Conservation (phyloP, 257 asterid species). For the Handroanthus guayacan region DNA sequence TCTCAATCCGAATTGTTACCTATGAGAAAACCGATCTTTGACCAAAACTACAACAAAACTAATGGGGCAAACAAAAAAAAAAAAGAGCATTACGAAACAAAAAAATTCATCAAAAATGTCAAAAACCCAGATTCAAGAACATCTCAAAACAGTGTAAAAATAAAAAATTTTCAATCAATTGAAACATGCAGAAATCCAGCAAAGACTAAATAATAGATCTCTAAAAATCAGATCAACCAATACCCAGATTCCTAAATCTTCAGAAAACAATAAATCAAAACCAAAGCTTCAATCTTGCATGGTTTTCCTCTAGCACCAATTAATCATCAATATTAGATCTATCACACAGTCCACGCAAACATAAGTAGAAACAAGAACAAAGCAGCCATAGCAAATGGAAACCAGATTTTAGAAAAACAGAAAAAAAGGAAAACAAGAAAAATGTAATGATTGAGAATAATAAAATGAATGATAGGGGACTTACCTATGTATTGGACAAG, state of each 20-base stretch:
- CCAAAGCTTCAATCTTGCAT: conserved; percentile 54
- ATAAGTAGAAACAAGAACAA: conserved; percentile 14
- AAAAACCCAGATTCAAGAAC: conserved; percentile 44
- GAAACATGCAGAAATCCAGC: conserved; percentile 41
- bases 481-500: conserved; percentile 70
- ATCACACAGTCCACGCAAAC: conserved; percentile 37
- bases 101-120: conserved; percentile 36
- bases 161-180: conserved; percentile 45
- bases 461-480: conserved; percentile 43
- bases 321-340: conserved; percentile 48
- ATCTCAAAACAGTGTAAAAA: conserved; percentile 37
- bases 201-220: conserved; percentile 56
- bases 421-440: background rate
- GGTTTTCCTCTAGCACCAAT: conserved; percentile 34
- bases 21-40: too few species aligned
- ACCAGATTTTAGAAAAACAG: background rate
- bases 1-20: background rate
- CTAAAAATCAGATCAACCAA: conserved; percentile 65
- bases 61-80: too few species aligned
- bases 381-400: conserved; percentile 24
- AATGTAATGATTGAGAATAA: conserved; percentile 13
- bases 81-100: conserved; percentile 26
- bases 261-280: conserved; percentile 38
- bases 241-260: conserved; percentile 42
- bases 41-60: too few species aligned